Evolutionary conservation across 108 stramenopile genomes (phyloP).

Genomic region (Tribonema minus): DNA sequence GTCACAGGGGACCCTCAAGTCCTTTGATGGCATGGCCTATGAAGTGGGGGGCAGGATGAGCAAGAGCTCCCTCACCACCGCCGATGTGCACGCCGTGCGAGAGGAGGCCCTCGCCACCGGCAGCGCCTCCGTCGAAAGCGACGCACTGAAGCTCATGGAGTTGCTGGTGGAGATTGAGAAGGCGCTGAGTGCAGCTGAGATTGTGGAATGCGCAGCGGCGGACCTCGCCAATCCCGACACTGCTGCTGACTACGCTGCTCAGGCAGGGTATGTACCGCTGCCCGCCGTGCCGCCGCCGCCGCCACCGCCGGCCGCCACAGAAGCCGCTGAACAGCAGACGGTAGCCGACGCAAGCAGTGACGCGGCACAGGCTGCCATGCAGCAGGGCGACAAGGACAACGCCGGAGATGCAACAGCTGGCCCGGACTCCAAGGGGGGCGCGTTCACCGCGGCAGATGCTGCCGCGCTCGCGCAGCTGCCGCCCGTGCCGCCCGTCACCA

Average conservation of each 20-base stretch:
- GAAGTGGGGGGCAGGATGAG: conserved; percentile 30
- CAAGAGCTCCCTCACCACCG: conserved; percentile 12
- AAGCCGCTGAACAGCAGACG: too few species aligned
- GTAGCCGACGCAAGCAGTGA: not conserved
- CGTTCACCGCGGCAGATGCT: not conserved
- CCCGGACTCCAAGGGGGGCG: not conserved
- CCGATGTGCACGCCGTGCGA: conserved; percentile 13
- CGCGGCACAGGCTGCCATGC: not conserved
- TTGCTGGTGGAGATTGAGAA: conserved; percentile 24
- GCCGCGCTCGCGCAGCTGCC: not conserved
- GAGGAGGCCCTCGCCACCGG: not conserved
- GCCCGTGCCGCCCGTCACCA: not conserved
- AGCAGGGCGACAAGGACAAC: not conserved
- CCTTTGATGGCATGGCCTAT: conserved; percentile 42
- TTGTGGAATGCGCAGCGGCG: conserved; percentile 7
- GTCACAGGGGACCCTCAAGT: conserved; percentile 38
- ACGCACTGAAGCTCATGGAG: conserved; percentile 3
- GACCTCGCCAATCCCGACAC: not conserved
- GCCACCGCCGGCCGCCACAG: not conserved
- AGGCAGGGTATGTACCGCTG: conserved; percentile 8
- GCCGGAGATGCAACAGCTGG: too few species aligned
- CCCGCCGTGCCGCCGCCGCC: conserved; percentile 11
- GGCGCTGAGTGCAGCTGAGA: conserved; percentile 26
- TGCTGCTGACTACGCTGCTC: conserved; percentile 1
- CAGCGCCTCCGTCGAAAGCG: not conserved